Evolutionary conservation across 768 basidiomycete species (phyloP).

Genomic region (Auriscalpium orientale): DNA sequence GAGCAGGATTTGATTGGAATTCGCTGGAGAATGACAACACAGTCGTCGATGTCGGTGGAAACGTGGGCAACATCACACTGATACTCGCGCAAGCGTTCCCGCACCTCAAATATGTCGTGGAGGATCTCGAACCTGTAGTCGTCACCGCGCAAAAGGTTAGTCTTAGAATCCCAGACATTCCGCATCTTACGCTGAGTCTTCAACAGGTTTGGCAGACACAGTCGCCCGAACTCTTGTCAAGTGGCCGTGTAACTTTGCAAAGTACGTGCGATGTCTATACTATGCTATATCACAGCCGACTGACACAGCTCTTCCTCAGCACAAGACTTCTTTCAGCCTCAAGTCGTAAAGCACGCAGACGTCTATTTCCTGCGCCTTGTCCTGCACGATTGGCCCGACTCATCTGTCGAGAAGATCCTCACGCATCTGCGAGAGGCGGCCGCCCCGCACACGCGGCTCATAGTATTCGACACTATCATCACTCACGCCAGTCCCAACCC

Average conservation of each 20-base stretch:
- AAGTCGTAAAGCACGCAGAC: slow-evolving; percentile 14
- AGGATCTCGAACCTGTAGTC: slow-evolving; percentile 19
- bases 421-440: slow-evolving; percentile 16
- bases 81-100: slow-evolving; percentile 27
- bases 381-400: slow-evolving; percentile 22
- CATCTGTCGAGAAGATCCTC: slow-evolving; percentile 9
- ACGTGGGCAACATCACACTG: slow-evolving; percentile 30
- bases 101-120: slow-evolving; percentile 27
- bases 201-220: slow-evolving; percentile 3
- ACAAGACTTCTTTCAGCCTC: slow-evolving; percentile 11
- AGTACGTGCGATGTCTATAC: not conserved
- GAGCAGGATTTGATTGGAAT: slow-evolving; percentile 30
- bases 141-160: not conserved
- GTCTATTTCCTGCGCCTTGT: slow-evolving; percentile 18
- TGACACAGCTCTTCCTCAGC: not conserved
- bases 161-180: not conserved
- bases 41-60: slow-evolving; percentile 36
- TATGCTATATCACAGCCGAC: not conserved
- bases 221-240: not conserved
- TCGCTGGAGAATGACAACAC: slow-evolving; percentile 19
- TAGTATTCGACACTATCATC: slow-evolving; percentile 18
- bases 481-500: slow-evolving; percentile 4
- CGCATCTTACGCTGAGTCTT: too few relatives aligned
- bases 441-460: slow-evolving; percentile 11
- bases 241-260: slow-evolving; percentile 3